Base-by-base conservation (phyloP, 192 early-diverging fungal genomes). In the Mortierella claussenii region DNA sequence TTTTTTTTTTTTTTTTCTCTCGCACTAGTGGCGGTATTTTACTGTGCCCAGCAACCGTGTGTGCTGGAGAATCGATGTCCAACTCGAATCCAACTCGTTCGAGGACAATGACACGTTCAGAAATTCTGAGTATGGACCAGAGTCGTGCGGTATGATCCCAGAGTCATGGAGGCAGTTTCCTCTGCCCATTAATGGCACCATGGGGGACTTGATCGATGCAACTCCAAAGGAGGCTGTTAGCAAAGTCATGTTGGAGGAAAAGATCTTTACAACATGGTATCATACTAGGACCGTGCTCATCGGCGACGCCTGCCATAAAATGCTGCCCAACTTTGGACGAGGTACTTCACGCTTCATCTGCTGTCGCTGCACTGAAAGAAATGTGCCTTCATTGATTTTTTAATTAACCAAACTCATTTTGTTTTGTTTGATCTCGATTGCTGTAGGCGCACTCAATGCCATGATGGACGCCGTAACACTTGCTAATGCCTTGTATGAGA, bases 221-320 rank as follows among this genome's bases (percentile, higher is more conserved):
- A 67, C 65, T 0, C 45, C 45, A 21, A 32, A 42, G 21, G 65
- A 67, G 21, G n/a, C 17, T 33, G 33, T 46, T 17, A 36, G 23
- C 43, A 55, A 56, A 34, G 65, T 55, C 42, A 56, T 55, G 43
- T 28, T 56, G 15, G 65, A 56, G 11, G 65, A 67, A 26, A 67
- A 67, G 23, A 15, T 67, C 5, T 67, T 56, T 36, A 42, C 37
- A 28, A 67, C 65, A 18, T 67, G 65, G 65, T 28, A 67, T 47
- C 15, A 49, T 26, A 23, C n/a, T n/a, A 37, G 65, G 2, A 67
- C 54, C 3, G 65, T 67, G 6, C 34, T 67, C 23, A 67, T 67
- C 15, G 65, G 65, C 4, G 65, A 67, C 13, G 55, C 13, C 37
- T 40, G 37, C 37, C 8, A 40, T 40, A 40, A 10, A 13, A 40